A percentile compares a stretch with the other conserved stretches of the same genome.
Conservation (phyloP, 2,329 filamentous ascomycete species). For the Diaporthe citri region DNA sequence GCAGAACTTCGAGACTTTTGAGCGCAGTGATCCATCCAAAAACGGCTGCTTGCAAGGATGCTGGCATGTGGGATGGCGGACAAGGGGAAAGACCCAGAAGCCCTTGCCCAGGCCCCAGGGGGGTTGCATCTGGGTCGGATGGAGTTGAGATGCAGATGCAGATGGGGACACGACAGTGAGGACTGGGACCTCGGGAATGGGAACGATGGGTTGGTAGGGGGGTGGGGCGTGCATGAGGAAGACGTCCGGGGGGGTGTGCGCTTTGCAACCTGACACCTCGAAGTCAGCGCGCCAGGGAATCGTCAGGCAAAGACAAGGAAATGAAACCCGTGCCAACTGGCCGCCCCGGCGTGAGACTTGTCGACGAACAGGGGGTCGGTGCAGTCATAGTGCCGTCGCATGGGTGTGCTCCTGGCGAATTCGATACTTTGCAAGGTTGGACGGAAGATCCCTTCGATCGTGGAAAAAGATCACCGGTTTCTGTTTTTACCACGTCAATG, state of each 20-base stretch:
- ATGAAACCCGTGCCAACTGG: slow-evolving; percentile 27
- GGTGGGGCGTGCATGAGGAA: slow-evolving; percentile 32
- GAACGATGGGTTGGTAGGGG: slow-evolving; percentile 22
- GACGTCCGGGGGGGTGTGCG: slow-evolving; percentile 11
- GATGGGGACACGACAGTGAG: slow-evolving; percentile 40
- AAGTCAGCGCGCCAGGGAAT: slow-evolving; percentile 15
- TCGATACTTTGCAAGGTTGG: slow-evolving; percentile 19
- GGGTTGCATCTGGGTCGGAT: slow-evolving; percentile 40
- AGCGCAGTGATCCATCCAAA: slow-evolving; percentile 33
- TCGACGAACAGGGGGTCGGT: slow-evolving; percentile 30
- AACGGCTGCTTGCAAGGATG: slow-evolving; percentile 37
- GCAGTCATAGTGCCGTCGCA: slow-evolving; percentile 35
- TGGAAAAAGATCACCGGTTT: slow-evolving; percentile 38
- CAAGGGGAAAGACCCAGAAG: slow-evolving; percentile 38
- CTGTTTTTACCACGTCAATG: slow-evolving; percentile 41
- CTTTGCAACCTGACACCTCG: slow-evolving; percentile 17
- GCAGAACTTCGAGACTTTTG: slow-evolving; percentile 23
- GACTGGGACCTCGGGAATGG: slow-evolving; percentile 34
- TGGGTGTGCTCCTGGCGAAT: slow-evolving; percentile 24
- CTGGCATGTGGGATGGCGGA: slow-evolving; percentile 37
- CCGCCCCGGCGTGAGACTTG: slow-evolving; percentile 22
- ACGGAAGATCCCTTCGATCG: slow-evolving; percentile 38
- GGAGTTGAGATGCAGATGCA: slow-evolving; percentile 41
- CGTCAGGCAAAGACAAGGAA: slow-evolving; percentile 23
- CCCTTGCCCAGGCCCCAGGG: slow-evolving; percentile 40